These are phyloP conservation scores for Eucalyptus sp. DNA, from an alignment of 345 rosid genomes.

Conservation along the genomic window DNA sequence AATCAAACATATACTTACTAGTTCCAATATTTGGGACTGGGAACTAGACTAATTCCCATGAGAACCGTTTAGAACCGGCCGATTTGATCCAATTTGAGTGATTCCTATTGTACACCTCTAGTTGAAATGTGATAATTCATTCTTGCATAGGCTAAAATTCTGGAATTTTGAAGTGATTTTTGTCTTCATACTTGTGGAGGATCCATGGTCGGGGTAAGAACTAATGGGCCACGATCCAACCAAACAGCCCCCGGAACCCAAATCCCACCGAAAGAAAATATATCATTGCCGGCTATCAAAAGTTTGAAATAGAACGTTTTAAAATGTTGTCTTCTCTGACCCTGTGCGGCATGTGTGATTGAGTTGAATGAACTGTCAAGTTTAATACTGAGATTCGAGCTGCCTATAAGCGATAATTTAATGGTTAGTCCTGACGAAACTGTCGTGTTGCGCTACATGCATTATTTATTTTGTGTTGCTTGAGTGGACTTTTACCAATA, in stretches of 20 bases:
- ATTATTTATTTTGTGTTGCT: neutral
- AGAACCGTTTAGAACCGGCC: fast-evolving
- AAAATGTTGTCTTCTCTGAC: neutral
- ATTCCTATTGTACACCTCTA: neutral
- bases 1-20: fast-evolving
- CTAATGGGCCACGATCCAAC: neutral
- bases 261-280: too few species aligned
- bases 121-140: neutral
- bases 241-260: too few species aligned
- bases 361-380: neutral
- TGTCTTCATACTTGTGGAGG: neutral
- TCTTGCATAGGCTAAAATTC: too few species aligned
- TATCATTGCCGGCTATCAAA: too few species aligned
- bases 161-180: neutral
- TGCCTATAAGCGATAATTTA: neutral
- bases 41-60: too few species aligned
- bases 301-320: neutral
- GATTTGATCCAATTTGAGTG: fast-evolving
- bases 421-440: neutral
- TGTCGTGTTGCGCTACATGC: neutral
- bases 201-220: neutral
- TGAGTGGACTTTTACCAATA: neutral
- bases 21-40: fast-evolving
- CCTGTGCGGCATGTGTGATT: neutral
- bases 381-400: neutral